phyloP scores from a whole-genome alignment of 768 basidiomycete genomes.

The Hortiboletus flavorubellus region DNA sequence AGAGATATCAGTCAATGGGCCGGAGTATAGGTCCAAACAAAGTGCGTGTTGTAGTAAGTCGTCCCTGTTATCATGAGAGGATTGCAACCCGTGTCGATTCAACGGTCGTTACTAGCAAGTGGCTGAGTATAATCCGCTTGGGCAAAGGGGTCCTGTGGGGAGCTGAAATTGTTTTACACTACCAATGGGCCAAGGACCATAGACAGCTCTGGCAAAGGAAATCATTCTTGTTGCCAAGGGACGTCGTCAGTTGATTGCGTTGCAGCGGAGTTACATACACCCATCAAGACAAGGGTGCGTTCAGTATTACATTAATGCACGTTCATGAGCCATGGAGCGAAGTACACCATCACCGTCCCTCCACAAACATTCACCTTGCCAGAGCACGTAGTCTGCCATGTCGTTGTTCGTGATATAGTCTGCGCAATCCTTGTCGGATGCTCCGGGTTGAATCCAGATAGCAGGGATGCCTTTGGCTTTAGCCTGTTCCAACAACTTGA shows the following conservation, averaged over 20 bases:
- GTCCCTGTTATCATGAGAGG: neutral
- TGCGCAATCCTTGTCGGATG: constrained; percentile 63
- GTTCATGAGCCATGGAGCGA: constrained; percentile 21
- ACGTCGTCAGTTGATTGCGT: neutral
- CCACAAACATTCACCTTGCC: constrained; percentile 81
- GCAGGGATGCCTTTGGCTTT: constrained; percentile 68
- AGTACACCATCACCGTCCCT: constrained; percentile 65
- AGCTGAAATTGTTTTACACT: too few relatives aligned
- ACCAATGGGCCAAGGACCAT: neutral
- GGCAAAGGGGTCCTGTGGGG: neutral
- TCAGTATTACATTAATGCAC: constrained; percentile 15
- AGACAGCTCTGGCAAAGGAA: neutral
- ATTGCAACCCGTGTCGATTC: neutral
- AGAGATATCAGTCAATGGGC: neutral
- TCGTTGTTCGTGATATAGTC: constrained; percentile 64
- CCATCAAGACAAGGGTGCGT: neutral
- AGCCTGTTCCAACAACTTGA: constrained; percentile 61
- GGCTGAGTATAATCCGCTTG: neutral
- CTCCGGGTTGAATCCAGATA: constrained; percentile 90
- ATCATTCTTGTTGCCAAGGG: neutral
- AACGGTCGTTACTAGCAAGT: neutral
- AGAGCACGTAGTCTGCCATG: constrained; percentile 65
- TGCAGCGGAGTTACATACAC: neutral
- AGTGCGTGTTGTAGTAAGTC: too few relatives aligned
- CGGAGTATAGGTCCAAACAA: neutral